Conservation (phyloP, 2,329 filamentous ascomycete genomes). For the Neofusicoccum sp. region DNA sequence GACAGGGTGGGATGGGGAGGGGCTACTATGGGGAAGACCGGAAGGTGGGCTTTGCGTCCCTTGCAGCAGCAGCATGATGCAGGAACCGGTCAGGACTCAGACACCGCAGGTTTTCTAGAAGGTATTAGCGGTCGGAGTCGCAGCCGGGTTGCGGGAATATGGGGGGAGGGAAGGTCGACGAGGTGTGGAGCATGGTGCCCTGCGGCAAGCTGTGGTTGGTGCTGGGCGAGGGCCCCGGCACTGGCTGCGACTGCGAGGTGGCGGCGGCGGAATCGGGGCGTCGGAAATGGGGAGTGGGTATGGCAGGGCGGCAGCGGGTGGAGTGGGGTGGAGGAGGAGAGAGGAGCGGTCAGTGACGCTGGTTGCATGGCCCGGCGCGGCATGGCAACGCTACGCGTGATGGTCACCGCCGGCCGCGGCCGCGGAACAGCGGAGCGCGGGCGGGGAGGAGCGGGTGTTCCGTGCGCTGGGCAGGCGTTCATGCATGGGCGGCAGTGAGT, state of each 20-base stretch:
- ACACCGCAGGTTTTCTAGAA: too few species aligned
- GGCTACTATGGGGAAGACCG: too few species aligned
- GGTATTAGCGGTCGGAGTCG: background rate
- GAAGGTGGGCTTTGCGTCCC: too few species aligned
- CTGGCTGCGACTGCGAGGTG: too few species aligned
- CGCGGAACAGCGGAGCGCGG: constrained; percentile 11
- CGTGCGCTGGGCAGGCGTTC: constrained; percentile 7
- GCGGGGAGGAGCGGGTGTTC: constrained; percentile 12
- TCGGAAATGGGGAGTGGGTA: background rate
- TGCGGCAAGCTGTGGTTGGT: background rate
- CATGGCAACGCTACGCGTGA: background rate
- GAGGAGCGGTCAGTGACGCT: constrained; percentile 7
- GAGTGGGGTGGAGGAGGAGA: background rate
- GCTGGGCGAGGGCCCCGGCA: background rate
- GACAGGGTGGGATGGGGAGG: too few species aligned
- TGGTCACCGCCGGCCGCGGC: background rate
- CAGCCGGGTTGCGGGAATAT: background rate
- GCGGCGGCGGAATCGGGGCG: background rate
- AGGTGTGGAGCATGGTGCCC: background rate
- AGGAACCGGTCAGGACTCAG: too few species aligned
- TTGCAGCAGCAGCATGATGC: too few species aligned
- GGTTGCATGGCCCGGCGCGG: too few species aligned
- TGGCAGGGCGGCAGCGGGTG: background rate
- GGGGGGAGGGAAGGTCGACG: background rate
- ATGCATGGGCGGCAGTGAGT: background rate